Evolutionary conservation across 306 rosid genomes (phyloP).

Genomic region (Herpetospermum pedunculosum): DNA sequence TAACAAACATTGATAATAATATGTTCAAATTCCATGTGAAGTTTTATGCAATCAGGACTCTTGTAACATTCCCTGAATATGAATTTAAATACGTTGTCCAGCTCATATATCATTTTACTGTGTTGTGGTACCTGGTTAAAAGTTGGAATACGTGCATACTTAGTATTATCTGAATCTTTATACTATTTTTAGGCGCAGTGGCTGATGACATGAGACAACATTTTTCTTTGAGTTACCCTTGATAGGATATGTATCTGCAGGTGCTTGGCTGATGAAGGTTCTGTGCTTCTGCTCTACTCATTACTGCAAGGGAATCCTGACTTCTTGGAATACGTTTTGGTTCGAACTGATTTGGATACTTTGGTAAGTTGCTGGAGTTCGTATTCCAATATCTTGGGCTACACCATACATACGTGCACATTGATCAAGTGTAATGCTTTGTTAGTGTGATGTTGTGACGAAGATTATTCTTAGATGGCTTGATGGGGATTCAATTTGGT

Average conservation of each 20-base stretch:
- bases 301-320: slow-evolving; percentile 87
- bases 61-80: not conserved
- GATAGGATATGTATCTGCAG: slow-evolving; percentile 32
- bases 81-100: not conserved
- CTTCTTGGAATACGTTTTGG: slow-evolving; percentile 92
- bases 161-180: not conserved
- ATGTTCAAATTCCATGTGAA: not conserved
- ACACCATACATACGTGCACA: not conserved
- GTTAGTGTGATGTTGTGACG: not conserved
- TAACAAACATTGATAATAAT: not conserved
- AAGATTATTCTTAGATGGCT: not conserved
- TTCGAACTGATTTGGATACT: slow-evolving; percentile 97
- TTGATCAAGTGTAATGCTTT: not conserved
- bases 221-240: not conserved
- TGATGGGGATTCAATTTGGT: not conserved
- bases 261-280: slow-evolving; percentile 85
- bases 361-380: slow-evolving; percentile 52
- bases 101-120: not conserved
- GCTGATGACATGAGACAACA: not conserved
- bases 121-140: not conserved
- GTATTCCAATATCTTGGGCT: slow-evolving; percentile 8
- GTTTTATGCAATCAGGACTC: not conserved
- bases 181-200: not conserved
- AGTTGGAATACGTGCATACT: not conserved
- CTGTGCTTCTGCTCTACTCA: slow-evolving; percentile 87